These are phyloP conservation scores for Agaricus subrufescens DNA, from an alignment of 768 basidiomycete genomes.

Conservation along the genomic window DNA sequence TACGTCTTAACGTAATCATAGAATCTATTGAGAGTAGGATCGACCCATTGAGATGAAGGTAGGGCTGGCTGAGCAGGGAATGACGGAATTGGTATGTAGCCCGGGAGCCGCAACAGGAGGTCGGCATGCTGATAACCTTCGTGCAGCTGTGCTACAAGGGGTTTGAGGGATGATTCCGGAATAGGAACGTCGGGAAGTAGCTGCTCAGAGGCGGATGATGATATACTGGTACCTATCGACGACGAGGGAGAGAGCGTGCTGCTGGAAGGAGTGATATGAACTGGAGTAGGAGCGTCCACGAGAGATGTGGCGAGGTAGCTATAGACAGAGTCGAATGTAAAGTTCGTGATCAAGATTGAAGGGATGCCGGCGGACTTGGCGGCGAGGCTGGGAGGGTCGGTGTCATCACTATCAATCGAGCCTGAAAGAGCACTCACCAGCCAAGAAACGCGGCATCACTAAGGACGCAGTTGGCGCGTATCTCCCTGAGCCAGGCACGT, in stretches of 20 bases:
- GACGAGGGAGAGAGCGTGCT: constrained; percentile 4
- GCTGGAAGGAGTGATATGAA: constrained; percentile 9
- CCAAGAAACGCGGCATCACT: constrained; percentile 78
- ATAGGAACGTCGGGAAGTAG: constrained; percentile 53
- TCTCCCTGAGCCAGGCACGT: constrained; percentile 47
- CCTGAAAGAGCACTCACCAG: constrained; percentile 41
- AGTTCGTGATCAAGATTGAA: constrained; percentile 73
- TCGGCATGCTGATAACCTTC: constrained; percentile 69
- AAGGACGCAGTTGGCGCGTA: constrained; percentile 54
- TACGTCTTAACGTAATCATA: constrained; percentile 36
- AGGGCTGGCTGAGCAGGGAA: constrained; percentile 49
- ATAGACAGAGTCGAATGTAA: constrained; percentile 82
- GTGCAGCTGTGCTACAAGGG: constrained; percentile 61
- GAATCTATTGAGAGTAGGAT: constrained; percentile 41
- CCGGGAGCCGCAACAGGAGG: constrained; percentile 65
- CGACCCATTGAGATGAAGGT: constrained; percentile 64
- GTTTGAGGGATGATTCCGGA: constrained; percentile 39
- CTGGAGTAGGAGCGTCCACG: constrained; percentile 31
- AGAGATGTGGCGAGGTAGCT: constrained; percentile 64
- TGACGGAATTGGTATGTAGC: constrained; percentile 72
- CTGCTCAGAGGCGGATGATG: constrained; percentile 13
- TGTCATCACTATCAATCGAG: background rate
- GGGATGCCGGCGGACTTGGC: constrained; percentile 63
- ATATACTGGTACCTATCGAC: constrained; percentile 6
- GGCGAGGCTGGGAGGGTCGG: constrained; percentile 44